phyloP scores from a whole-genome alignment of 306 rosid genomes.

The Luffa acutangula region DNA sequence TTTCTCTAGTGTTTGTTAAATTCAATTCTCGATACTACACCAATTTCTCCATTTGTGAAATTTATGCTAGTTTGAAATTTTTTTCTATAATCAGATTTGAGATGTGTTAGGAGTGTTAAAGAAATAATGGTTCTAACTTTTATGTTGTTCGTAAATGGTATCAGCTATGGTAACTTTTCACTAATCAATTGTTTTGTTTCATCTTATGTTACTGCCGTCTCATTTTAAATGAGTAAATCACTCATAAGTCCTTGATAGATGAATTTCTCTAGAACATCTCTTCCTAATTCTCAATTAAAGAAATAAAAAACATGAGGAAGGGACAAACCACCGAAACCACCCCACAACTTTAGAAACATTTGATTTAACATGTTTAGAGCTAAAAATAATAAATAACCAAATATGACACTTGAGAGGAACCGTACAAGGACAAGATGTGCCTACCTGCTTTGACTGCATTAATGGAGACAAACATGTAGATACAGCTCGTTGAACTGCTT shows the following conservation, averaged over 20 bases:
- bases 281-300: neutral
- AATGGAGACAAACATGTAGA: conserved; percentile 84
- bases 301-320: neutral
- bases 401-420: neutral
- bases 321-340: neutral
- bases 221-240: neutral
- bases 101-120: neutral
- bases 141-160: neutral
- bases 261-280: neutral
- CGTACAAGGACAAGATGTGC: neutral
- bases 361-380: neutral
- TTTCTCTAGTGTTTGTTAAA: neutral
- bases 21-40: neutral
- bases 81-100: neutral
- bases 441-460: conserved; percentile 88
- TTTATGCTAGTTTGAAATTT: neutral
- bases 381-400: neutral
- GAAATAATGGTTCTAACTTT: neutral
- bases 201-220: neutral
- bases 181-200: neutral
- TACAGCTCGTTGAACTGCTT: conserved; percentile 98
- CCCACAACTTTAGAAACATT: neutral
- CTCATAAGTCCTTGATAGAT: neutral
- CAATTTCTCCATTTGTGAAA: neutral
- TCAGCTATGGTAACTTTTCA: neutral